Base-by-base conservation (phyloP, 2,329 filamentous ascomycete genomes). In the Ophiostoma montium region DNA sequence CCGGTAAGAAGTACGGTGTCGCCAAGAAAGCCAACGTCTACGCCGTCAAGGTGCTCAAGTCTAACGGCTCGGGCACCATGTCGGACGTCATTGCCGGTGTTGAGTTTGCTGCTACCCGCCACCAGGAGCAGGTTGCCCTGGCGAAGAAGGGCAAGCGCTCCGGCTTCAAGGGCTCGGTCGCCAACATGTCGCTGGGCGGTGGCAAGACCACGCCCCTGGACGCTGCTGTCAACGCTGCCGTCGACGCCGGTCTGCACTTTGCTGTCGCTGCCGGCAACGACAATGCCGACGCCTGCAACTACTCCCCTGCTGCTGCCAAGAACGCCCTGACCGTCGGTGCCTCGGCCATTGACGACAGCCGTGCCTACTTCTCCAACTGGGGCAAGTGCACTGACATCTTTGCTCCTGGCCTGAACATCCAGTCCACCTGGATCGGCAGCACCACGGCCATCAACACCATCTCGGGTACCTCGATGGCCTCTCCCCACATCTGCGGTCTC, bases 361-460 rank as follows among this genome's bases (percentile, higher is more conserved):
- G 92, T 70, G 92, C 92, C 57, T 98, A 96, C 80, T 98, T 98
- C 82, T 98, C 94, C 80, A 98, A 98, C 85, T 96, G 82, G 69
- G 92, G 92, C 68, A 92, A 90, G 77, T 98, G 92, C 79, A 95
- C 90, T 66, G 92, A 98, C 70, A 95, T 98, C 76, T 98, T 98
- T 62, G 92, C 89, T 55, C 92, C 92, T 53, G 92, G 92, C 63
- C 77, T 95, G 62, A 95, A 88, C 82, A 95, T 98, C 61, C 79
- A 86, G 61, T 98, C 92, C 57, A 96, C 92, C 66, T 98, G 92
- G 92, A 95, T 94, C 61, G 92, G 94, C 65, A 90, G 84, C 79
- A 85, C 92, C 69, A 82, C 90, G 62, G 90, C 92, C 62, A 80
- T 87, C 73, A 98, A 98, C 82, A 95, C 87, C 71, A 98, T 98